Evolutionary conservation across 768 basidiomycete species (phyloP).

Genomic region (Mycena galopus): DNA sequence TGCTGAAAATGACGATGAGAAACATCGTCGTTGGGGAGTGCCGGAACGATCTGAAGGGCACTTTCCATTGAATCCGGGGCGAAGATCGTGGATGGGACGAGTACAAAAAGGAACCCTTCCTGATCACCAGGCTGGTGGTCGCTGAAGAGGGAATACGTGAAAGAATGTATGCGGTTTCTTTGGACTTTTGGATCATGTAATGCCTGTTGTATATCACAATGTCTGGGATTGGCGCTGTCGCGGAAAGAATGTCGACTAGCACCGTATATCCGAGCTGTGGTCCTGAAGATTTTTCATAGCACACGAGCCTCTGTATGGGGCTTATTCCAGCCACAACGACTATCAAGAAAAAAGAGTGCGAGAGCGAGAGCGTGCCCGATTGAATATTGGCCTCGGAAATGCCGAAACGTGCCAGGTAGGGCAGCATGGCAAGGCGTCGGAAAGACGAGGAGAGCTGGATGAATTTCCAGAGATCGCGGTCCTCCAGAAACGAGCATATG

Average conservation of each 20-base stretch:
- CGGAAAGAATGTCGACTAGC: conserved; percentile 8
- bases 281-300: conserved; percentile 5
- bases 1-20: conserved; percentile 26
- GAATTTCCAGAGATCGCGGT: not conserved
- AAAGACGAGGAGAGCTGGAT: conserved; percentile 14
- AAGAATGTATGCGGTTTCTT: conserved; percentile 15
- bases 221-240: conserved; percentile 28
- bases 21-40: conserved; percentile 7
- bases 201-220: conserved; percentile 25
- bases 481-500: conserved; percentile 16
- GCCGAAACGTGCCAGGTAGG: conserved; percentile 15
- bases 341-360: conserved; percentile 28
- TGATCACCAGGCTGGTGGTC: conserved; percentile 9
- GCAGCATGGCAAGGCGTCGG: conserved; percentile 18
- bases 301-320: conserved; percentile 28
- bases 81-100: conserved; percentile 21
- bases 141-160: conserved; percentile 11
- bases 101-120: not conserved
- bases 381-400: conserved; percentile 24
- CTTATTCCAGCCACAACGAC: conserved; percentile 23
- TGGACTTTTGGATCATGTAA: conserved; percentile 9
- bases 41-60: not conserved
- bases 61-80: conserved; percentile 26
- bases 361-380: conserved; percentile 23
- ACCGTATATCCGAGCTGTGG: not conserved